phyloP scores from a whole-genome alignment of 2,329 filamentous ascomycete genomes.

The Stemphylium lycopersici region DNA sequence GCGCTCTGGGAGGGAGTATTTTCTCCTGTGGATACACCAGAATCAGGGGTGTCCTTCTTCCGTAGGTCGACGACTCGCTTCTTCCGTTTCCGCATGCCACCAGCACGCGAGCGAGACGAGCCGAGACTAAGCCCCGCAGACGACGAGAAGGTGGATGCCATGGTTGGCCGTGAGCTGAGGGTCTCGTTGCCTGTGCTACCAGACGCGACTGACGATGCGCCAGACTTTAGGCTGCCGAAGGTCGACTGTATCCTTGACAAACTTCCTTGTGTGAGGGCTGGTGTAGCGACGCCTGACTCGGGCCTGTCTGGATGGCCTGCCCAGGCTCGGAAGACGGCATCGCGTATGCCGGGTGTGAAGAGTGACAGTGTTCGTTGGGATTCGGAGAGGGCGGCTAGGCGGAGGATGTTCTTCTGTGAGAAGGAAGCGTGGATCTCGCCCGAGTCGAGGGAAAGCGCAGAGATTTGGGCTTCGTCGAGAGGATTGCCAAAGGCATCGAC shows the following conservation, averaged over 20 bases:
- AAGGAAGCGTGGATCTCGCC: slow-evolving; percentile 87
- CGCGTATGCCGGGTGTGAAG: slow-evolving; percentile 87
- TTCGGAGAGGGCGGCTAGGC: slow-evolving; percentile 80
- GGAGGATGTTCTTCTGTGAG: slow-evolving; percentile 90
- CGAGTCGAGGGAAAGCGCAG: slow-evolving; percentile 78
- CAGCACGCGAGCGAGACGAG: slow-evolving; percentile 64
- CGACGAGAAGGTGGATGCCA: slow-evolving; percentile 65
- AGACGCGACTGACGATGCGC: slow-evolving; percentile 42
- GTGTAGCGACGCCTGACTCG: slow-evolving; percentile 58
- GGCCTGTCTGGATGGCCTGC: slow-evolving; percentile 75
- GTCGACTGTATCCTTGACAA: slow-evolving; percentile 56
- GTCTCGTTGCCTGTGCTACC: slow-evolving; percentile 56
- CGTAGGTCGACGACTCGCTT: slow-evolving; percentile 81
- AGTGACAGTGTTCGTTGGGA: slow-evolving; percentile 90
- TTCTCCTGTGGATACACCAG: slow-evolving; percentile 60
- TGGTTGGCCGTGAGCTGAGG: slow-evolving; percentile 68
- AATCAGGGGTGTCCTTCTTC: slow-evolving; percentile 59
- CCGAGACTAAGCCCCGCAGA: slow-evolving; percentile 68
- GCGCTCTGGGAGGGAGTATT: slow-evolving; percentile 59
- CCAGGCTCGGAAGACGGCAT: slow-evolving; percentile 93
- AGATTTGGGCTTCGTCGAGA: slow-evolving; percentile 75
- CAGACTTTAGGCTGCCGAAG: slow-evolving; percentile 56
- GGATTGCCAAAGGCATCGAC: slow-evolving; percentile 81
- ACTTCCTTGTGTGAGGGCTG: slow-evolving; percentile 51
- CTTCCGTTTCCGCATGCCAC: slow-evolving; percentile 77